Evolutionary conservation across 1,284 basidiomycete genomes (phyloP).

Genomic region (Apiotrichum gracile): DNA sequence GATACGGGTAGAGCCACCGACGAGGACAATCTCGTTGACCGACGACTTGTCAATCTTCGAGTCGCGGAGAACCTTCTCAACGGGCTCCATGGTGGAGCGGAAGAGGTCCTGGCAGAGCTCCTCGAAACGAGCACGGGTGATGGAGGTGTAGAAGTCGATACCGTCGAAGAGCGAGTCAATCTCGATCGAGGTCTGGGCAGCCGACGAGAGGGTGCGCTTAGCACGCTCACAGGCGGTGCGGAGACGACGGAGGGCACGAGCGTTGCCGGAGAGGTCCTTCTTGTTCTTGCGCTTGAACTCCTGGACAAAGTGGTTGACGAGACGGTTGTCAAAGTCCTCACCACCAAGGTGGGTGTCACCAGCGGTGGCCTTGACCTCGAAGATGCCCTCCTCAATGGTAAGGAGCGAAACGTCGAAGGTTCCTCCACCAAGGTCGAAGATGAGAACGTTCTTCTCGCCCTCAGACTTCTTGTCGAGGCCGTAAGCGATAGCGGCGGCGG

Average conservation of each 20-base stretch:
- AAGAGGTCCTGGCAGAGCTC: slow-evolving; percentile 97
- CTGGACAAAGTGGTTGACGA: slow-evolving; percentile 89
- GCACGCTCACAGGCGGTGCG: slow-evolving; percentile 98
- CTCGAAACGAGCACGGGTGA: slow-evolving; percentile 98
- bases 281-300: slow-evolving; percentile 99
- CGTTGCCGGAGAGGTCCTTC: slow-evolving; percentile 78
- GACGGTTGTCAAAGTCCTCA: slow-evolving; percentile 97
- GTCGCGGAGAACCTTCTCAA: slow-evolving; percentile 97
- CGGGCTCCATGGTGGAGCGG: slow-evolving; percentile 93
- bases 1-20: slow-evolving; percentile 97
- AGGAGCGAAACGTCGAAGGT: slow-evolving; percentile 98
- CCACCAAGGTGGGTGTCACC: slow-evolving; percentile 99
- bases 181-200: slow-evolving; percentile 93
- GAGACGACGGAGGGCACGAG: slow-evolving; percentile 94
- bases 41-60: slow-evolving; percentile 85
- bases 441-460: slow-evolving; percentile 90
- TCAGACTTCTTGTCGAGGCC: slow-evolving; percentile 91
- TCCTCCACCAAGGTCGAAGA: slow-evolving; percentile 97
- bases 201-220: slow-evolving; percentile 96
- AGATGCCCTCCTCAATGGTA: slow-evolving; percentile 93
- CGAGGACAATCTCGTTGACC: slow-evolving; percentile 71
- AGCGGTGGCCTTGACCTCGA: slow-evolving; percentile 94
- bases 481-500: slow-evolving; percentile 90
- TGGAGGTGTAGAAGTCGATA: slow-evolving; percentile 96
- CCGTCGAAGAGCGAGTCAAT: slow-evolving; percentile 98